Conservation (phyloP, 106 monocot species). For the Gastrodia elata region DNA sequence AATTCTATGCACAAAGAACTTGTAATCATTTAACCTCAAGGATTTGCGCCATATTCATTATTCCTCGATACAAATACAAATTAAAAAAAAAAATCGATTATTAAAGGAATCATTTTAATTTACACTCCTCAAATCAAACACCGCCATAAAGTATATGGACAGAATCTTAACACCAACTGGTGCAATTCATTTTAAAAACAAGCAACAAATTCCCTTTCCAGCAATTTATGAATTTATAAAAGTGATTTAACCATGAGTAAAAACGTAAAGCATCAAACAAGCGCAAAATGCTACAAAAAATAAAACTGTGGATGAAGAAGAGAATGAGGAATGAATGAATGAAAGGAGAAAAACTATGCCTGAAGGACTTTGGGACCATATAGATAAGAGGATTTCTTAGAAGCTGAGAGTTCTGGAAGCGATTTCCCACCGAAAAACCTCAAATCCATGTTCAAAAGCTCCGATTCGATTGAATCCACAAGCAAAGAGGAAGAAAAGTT, state of each 20-base stretch:
- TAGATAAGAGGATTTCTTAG: conserved; percentile 43
- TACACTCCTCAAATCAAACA: too few species aligned
- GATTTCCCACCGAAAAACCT: conserved; percentile 64
- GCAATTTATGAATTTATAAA: not conserved
- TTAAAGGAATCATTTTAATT: too few species aligned
- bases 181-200: too few species aligned
- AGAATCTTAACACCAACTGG: too few species aligned
- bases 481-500: not conserved
- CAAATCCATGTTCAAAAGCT: conserved; percentile 72
- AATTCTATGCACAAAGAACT: too few species aligned
- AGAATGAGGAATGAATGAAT: not conserved
- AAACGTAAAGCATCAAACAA: not conserved
- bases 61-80: too few species aligned
- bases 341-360: conserved; percentile 13
- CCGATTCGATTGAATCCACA: conserved; percentile 33
- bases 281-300: conserved; percentile 4
- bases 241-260: not conserved
- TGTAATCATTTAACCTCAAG: too few species aligned
- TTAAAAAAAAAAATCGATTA: too few species aligned
- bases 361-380: conserved; percentile 74
- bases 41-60: too few species aligned
- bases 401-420: conserved; percentile 47
- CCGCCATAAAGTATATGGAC: too few species aligned
- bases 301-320: not conserved
- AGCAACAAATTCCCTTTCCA: not conserved